Percentiles rank a stretch among this genome's conserved stretches.
Conservation (phyloP, 1,284 basidiomycete genomes). For the Sporisorium reilianum region DNA sequence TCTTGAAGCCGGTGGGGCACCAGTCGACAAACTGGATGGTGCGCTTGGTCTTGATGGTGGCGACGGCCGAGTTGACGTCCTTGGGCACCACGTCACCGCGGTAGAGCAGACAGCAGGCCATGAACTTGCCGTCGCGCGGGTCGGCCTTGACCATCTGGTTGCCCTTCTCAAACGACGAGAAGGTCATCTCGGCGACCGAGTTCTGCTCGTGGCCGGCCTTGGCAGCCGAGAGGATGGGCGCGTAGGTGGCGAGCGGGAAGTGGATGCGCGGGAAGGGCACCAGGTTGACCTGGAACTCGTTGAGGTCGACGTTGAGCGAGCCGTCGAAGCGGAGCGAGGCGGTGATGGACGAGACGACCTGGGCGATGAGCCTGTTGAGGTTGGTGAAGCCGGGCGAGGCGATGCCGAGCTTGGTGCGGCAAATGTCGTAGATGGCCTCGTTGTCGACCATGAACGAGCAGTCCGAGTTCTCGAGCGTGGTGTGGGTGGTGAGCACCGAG, state of each 20-base stretch:
- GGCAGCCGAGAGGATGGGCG: slow-evolving; percentile 87
- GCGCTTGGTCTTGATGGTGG: slow-evolving; percentile 85
- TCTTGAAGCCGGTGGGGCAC: slow-evolving; percentile 98
- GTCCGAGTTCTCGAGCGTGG: slow-evolving; percentile 98
- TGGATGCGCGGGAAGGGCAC: slow-evolving; percentile 88
- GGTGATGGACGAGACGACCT: slow-evolving; percentile 95
- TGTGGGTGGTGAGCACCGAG: slow-evolving; percentile 97
- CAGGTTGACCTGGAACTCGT: slow-evolving; percentile 98
- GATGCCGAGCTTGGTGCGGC: slow-evolving; percentile 93
- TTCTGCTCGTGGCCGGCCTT: slow-evolving; percentile 94
- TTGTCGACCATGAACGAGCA: slow-evolving; percentile 77
- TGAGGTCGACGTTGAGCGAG: slow-evolving; percentile 96
- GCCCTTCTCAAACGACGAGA: slow-evolving; percentile 95
- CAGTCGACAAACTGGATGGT: slow-evolving; percentile 92
- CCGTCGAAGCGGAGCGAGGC: slow-evolving; percentile 98
- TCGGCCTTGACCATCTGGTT: slow-evolving; percentile 87
- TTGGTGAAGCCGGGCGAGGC: slow-evolving; percentile 90
- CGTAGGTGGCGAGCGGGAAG: slow-evolving; percentile 96
- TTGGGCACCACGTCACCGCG: slow-evolving; percentile 98
- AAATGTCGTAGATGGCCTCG: slow-evolving; percentile 91
- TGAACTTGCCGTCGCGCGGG: slow-evolving; percentile 81
- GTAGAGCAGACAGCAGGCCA: slow-evolving; percentile 74
- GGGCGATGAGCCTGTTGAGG: slow-evolving; percentile 93
- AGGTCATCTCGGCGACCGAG: slow-evolving; percentile 97
- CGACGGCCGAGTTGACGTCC: slow-evolving; percentile 92